Percentiles rank a stretch among this genome's conserved stretches.
These are phyloP conservation scores for Fraxinus cuspidata DNA, from an alignment of 257 asterid species.

Conservation along the genomic window DNA sequence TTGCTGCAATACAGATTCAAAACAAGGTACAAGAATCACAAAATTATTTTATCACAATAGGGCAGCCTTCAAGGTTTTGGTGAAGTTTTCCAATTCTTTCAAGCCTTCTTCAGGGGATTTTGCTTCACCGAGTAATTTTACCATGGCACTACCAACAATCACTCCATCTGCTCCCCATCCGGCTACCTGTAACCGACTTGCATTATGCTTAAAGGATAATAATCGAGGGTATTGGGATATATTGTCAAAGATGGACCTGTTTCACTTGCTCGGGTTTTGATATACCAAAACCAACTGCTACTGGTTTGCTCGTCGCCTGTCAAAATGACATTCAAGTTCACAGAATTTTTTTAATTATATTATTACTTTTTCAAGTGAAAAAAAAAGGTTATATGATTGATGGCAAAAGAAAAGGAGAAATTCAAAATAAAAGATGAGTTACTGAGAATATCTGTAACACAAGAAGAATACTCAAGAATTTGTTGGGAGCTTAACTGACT, in stretches of 20 bases:
- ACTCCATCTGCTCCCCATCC: slow-evolving; percentile 97
- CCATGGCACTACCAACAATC: slow-evolving; percentile 91
- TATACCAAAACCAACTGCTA: slow-evolving; percentile 93
- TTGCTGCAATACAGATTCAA: neutral
- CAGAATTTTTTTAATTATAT: neutral
- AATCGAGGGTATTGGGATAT: neutral
- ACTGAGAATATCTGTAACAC: neutral
- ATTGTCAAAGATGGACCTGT: slow-evolving; percentile 46
- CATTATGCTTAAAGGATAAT: neutral
- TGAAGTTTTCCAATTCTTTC: slow-evolving; percentile 64
- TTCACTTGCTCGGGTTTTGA: slow-evolving; percentile 84
- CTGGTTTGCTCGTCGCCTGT: slow-evolving; percentile 76
- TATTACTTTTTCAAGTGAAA: neutral
- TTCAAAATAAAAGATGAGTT: neutral
- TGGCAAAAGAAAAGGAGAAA: neutral
- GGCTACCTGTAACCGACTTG: slow-evolving; percentile 50
- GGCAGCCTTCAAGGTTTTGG: slow-evolving; percentile 70
- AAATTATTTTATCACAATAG: slow-evolving; percentile 32
- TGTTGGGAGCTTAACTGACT: neutral
- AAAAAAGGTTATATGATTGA: neutral
- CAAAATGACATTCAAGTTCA: slow-evolving; percentile 8
- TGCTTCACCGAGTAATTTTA: slow-evolving; percentile 72
- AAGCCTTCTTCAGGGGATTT: slow-evolving; percentile 81
- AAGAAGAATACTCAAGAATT: neutral
- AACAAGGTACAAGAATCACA: slow-evolving; percentile 10